These are phyloP conservation scores for Alnus rubra DNA, from an alignment of 306 rosid genomes.

Conservation along the genomic window DNA sequence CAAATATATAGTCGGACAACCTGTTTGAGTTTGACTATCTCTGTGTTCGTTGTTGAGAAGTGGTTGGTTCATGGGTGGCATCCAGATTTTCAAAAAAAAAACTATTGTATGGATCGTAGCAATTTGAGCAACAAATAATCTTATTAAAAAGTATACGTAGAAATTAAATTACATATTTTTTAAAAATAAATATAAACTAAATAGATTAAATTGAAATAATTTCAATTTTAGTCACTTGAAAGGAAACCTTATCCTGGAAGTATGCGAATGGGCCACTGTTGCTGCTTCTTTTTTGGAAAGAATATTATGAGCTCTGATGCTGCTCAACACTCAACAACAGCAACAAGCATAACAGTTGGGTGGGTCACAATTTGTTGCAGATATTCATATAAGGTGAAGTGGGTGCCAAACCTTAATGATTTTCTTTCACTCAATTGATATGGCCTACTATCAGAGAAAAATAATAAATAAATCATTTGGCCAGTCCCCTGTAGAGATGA, in stretches of 20 bases:
- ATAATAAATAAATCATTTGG: not conserved
- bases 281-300: not conserved
- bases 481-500: slow-evolving; percentile 1
- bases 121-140: too few species aligned
- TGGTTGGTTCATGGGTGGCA: not conserved
- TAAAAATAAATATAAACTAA: too few species aligned
- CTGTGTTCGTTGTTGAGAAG: not conserved
- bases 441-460: not conserved
- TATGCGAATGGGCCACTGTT: not conserved
- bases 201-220: too few species aligned
- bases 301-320: not conserved
- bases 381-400: not conserved
- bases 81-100: too few species aligned
- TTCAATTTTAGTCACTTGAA: too few species aligned
- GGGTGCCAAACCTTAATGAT: slow-evolving; percentile 24
- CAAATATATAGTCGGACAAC: not conserved
- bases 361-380: not conserved
- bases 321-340: not conserved
- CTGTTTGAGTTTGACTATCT: not conserved
- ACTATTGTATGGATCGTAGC: too few species aligned
- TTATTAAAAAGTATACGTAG: too few species aligned
- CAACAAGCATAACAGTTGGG: not conserved
- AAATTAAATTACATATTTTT: too few species aligned
- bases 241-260: too few species aligned
- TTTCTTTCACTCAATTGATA: not conserved